Evolutionary conservation across 306 rosid genomes (phyloP), one percentile per base, ranked within the genome.

Genomic region (Macrotyloma uniflorum): DNA sequence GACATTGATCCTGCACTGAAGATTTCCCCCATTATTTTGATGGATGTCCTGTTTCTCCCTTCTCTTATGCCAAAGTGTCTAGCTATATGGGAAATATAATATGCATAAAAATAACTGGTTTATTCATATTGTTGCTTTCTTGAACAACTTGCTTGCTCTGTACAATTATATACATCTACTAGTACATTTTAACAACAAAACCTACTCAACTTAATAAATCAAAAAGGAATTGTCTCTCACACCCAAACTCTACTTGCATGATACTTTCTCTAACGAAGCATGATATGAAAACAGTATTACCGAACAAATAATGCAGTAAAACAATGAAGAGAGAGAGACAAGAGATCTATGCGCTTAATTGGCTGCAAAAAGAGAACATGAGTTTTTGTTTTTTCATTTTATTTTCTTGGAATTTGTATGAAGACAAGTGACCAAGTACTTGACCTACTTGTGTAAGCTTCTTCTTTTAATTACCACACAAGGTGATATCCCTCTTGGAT

Each of bases 391-490:
- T 26, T 15, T 13, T 23, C 7, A 28, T 59, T 43, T 59, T 36
- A 12, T 57, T 49, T 77, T 83, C 68, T 74, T 75, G 71, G 85
- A 78, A 54, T 67, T 64, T 74, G 70, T 73, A 43, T 67, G 79
- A 61, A 43, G 75, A 75, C 76, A 72, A 83, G 86, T 30, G 47
- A 51, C 71, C 84, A 38, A 76, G 46, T 40, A 32, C 73, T 40
- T 36, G 50, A 74, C 79, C 79, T 49, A 80, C 80, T 81, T 67
- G 73, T 61, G 81, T 15, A 81, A 66, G 84, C 53, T 78, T 8
- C 15, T 67, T 11, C 59, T 7, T 57, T 80, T 73, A 71, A 16
- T 82, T 81, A 68, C 97, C 97, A 79, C 97, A 94, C 16, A 90
- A 83, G 66, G 58, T 70, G 72, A 54, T 68, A 16, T 89, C 89